Evolutionary conservation across 164 flowering plant species (phyloP).

Genomic region (Aristolochia contorta): DNA sequence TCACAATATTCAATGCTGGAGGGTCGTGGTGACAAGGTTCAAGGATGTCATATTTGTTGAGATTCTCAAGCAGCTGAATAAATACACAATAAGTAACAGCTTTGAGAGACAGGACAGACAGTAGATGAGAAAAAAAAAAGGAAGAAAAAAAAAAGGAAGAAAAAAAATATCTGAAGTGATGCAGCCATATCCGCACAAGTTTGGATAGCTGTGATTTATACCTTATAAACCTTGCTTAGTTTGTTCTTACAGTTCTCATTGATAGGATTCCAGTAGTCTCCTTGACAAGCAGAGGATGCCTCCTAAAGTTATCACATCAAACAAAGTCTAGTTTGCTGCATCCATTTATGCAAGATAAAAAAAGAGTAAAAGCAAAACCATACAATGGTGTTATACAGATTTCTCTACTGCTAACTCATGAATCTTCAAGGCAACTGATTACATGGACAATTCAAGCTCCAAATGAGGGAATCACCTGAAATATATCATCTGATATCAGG

Average conservation of each 20-base stretch:
- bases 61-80: constrained; percentile 34
- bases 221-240: constrained; percentile 50
- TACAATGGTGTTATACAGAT: too few species aligned
- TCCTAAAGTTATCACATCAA: constrained; percentile 16
- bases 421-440: too few species aligned
- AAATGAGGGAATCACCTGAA: constrained; percentile 34
- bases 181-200: background rate
- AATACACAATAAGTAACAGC: background rate
- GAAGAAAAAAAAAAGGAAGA: background rate
- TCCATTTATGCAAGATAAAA: too few species aligned
- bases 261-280: constrained; percentile 41
- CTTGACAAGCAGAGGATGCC: constrained; percentile 38
- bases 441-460: background rate
- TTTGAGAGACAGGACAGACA: too few species aligned
- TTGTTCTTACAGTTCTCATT: constrained; percentile 28
- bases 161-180: background rate
- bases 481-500: constrained; percentile 64
- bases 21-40: constrained; percentile 75
- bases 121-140: too few species aligned
- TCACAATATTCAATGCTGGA: constrained; percentile 10
- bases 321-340: too few species aligned
- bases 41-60: constrained; percentile 77
- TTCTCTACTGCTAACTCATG: too few species aligned
- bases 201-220: constrained; percentile 9
- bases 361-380: too few species aligned